Percentiles rank a stretch among this genome's conserved stretches.
Conservation (phyloP, 371 early-diverging fungal genomes). For the Fennellomyces sp. region DNA sequence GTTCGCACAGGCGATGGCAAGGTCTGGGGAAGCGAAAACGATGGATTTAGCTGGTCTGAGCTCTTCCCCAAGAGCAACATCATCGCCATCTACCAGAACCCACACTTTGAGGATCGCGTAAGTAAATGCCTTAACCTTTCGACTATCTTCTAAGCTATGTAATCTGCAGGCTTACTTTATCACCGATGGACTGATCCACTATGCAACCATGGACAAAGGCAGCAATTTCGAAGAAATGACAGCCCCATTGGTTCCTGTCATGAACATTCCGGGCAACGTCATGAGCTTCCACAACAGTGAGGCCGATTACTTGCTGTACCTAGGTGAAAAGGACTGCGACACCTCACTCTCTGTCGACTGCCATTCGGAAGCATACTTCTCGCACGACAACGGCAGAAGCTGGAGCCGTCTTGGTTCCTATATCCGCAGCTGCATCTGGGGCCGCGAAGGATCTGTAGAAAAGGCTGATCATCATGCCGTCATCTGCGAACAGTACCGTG, state of each 20-base stretch:
- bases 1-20: conserved; percentile 57
- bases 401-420: conserved; percentile 78
- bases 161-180: conserved; percentile 68
- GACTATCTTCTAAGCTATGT: not conserved
- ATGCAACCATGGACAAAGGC: conserved; percentile 75
- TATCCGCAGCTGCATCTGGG: conserved; percentile 80
- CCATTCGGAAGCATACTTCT: conserved; percentile 73
- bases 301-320: conserved; percentile 75
- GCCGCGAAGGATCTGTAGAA: conserved; percentile 62
- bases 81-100: conserved; percentile 67
- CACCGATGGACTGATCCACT: conserved; percentile 59
- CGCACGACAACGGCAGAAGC: conserved; percentile 68
- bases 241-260: conserved; percentile 58
- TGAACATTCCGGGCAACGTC: conserved; percentile 50
- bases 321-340: conserved; percentile 67
- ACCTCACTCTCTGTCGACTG: conserved; percentile 47
- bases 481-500: conserved; percentile 71
- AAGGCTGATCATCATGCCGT: conserved; percentile 54
- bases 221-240: conserved; percentile 58
- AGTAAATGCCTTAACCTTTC: not conserved
- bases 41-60: conserved; percentile 75
- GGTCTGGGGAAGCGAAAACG: conserved; percentile 71
- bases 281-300: conserved; percentile 85
- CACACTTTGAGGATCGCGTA: conserved; percentile 66
- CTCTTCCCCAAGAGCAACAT: conserved; percentile 40